Base-by-base conservation (phyloP, 345 rosid species). In the Ceriops tagal region DNA sequence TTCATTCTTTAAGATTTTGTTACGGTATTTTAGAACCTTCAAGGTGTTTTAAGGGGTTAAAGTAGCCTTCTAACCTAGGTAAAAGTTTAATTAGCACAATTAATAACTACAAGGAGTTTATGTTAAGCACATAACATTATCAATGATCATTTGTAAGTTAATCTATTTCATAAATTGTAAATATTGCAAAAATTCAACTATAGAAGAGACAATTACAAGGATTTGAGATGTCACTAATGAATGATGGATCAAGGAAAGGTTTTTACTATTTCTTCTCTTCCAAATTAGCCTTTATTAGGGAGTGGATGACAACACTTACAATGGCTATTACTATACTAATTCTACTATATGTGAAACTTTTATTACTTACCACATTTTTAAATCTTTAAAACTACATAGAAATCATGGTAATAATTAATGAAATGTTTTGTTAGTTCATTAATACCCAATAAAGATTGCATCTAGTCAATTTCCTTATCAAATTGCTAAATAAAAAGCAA, bases 211-310 rank as follows among this genome's bases (percentile, higher is more conserved):
- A 1, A 10, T 39, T 15, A 9, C 13, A 39, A 39, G 15, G 46
- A 10, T 9, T 39, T 39, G 46, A 39, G 46, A 39, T 39, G 10
- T 39, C 46, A 10, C 2, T 1, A 39, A 39, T 10, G 1, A 39
- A 10, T 39, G 22, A 61, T 19, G 22, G 24, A 5, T 65, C 3
- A n/a, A 1, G 21, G 39, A 24, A 15, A 49, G 18, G 81, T 92
- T 83, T 63, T 89, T 89, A 96, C 76, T 82, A 83, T 81, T 89
- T 93, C 84, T 89, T 96, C 75, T 93, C 98, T 79, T 93, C 97
- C 66, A 91, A 81, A 85, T 81, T 89, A 70, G 98, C 97, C 84
- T 93, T 93, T 67, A 91, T 87, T 81, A 76, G 37, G 31, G 97
- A 93, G 88, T 93, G 91, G 46, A 84, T 58, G 37, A 96, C 97